Base-by-base conservation (phyloP, 805 yeast species). In the Wickerhamomyces pijperi region DNA sequence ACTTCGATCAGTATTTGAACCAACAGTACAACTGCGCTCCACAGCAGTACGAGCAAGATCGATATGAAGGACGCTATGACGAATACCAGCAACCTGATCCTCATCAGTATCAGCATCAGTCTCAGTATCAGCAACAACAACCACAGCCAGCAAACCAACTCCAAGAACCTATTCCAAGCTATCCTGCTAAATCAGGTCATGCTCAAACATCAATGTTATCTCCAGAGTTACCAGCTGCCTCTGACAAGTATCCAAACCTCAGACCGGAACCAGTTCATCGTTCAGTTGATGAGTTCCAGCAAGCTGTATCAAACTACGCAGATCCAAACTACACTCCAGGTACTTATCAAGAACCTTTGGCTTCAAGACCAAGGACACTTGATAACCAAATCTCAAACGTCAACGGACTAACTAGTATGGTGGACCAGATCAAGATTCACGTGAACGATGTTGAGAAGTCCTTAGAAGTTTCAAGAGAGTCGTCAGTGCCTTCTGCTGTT, bases 351-450 rank as follows among this genome's bases (percentile, higher is more conserved):
- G 25, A 31, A 3, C 12, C 17, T 12, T 23, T 20, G n/a, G 17
- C 28, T n/a, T 15, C 17, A 9, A 32, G 28, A 7, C 36, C 31
- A 5, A 16, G 18, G 23, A 17, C 36, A 11, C 17, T 25, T 19
- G 23, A 32, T 3, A 19, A 28, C 15, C 33, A 37, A 35, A 23
- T 39, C 37, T 8, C 28, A 12, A 34, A 25, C 0, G 49, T 60
- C 19, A 61, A 59, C 21, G 61, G 55, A 29, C 38, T 67, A 35
- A 51, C 51, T 4, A 50, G 54, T 14, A 59, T 63, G 62, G 63
- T 63, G 19, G 65, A 62, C 36, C 48, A 59, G n/a, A 38, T 53
- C 40, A 38, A 52, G 14, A 46, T 62, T 1, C 51, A 51, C 35
- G 55, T 54, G 19, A 43, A 46, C 28, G 37, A 49, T 7, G 54